These are phyloP conservation scores for Sindora glabra DNA, from an alignment of 306 rosid species.

Conservation along the genomic window DNA sequence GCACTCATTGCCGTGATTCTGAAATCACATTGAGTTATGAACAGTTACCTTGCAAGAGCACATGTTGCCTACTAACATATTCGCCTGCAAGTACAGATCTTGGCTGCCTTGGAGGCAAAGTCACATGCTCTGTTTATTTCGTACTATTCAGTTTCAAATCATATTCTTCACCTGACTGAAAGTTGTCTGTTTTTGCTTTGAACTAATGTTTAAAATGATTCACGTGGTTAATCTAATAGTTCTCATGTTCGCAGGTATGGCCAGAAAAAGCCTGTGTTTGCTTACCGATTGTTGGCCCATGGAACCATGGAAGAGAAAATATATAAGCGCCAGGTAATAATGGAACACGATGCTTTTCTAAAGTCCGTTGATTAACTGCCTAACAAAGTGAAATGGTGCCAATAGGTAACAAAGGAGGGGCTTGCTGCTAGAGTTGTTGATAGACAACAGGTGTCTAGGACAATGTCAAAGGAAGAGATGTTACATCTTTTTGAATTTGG, in stretches of 20 bases:
- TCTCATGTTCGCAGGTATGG: conserved; percentile 68
- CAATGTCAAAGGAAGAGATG: conserved; percentile 96
- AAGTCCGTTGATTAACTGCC: conserved; percentile 9
- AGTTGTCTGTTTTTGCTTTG: conserved; percentile 5
- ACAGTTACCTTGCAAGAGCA: neutral
- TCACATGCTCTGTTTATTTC: neutral
- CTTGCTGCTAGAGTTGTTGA: conserved; percentile 98
- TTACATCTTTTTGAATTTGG: conserved; percentile 96
- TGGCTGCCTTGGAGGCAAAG: neutral
- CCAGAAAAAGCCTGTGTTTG: conserved; percentile 93
- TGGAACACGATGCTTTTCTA: conserved; percentile 11
- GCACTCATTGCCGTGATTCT: too few species aligned
- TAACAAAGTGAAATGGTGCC: conserved; percentile 21
- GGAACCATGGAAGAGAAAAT: conserved; percentile 99
- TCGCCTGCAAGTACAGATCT: neutral
- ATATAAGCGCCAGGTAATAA: conserved; percentile 89
- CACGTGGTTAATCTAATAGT: too few species aligned
- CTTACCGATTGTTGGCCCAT: conserved; percentile 92
- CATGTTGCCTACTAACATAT: neutral
- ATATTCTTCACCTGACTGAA: conserved; percentile 4
- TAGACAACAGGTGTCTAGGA: conserved; percentile 87
- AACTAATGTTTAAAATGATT: too few species aligned
- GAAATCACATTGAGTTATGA: too few species aligned
- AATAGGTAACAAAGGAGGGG: conserved; percentile 95
- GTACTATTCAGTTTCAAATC: neutral